Conservation (phyloP, 257 asterid genomes). For the Gynochthodes officinalis region DNA sequence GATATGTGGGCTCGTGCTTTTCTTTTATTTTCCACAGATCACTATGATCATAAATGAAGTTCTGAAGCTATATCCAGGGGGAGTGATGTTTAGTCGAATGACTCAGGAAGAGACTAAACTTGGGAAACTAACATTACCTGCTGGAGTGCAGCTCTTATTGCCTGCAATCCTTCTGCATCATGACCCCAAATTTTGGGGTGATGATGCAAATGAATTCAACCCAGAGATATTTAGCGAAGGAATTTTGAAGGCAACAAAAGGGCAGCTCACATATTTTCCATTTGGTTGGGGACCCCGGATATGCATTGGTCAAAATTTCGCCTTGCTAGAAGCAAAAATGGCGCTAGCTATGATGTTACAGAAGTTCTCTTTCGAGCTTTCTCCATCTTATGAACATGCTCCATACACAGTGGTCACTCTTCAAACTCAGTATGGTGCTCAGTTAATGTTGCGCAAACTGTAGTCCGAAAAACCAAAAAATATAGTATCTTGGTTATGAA, state of each 20-base stretch:
- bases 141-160: constrained; percentile 13
- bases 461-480: too few relatives aligned
- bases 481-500: too few relatives aligned
- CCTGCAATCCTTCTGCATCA: constrained; percentile 19
- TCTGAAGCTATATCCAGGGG: constrained; percentile 26
- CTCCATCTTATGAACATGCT: constrained; percentile 32
- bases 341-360: constrained; percentile 25
- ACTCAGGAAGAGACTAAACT: constrained; percentile 16
- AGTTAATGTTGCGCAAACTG: constrained; percentile 18
- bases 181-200: constrained; percentile 31
- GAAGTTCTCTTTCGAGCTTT: constrained; percentile 23
- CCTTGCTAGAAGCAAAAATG: constrained; percentile 29
- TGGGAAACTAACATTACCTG: constrained; percentile 20
- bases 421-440: constrained; percentile 37
- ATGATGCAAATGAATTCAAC: constrained; percentile 28
- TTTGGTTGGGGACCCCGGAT: constrained; percentile 31
- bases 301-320: constrained; percentile 29
- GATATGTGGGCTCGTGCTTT: not conserved
- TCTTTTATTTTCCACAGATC: constrained; percentile 10
- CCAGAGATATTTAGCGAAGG: constrained; percentile 30
- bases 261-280: constrained; percentile 16
- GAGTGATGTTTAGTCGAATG: not conserved
- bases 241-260: constrained; percentile 25
- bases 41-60: constrained; percentile 32
- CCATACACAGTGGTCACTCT: constrained; percentile 17